phyloP scores from a whole-genome alignment of 805 yeast species.

The Cyberlindnera mrakii region DNA sequence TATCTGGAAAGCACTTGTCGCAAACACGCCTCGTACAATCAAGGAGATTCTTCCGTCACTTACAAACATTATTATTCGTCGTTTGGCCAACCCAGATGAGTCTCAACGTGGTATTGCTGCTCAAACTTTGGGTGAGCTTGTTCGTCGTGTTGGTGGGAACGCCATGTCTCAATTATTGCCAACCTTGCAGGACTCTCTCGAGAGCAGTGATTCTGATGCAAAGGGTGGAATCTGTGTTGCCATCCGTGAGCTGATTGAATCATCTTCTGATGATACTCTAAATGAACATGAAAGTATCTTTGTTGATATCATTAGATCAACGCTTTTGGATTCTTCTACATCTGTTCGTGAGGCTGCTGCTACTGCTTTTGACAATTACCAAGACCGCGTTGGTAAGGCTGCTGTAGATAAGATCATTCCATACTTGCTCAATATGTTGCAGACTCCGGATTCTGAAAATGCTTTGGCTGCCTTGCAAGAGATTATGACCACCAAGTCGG shows the following conservation, averaged over 20 bases:
- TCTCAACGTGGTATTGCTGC: constrained; percentile 85
- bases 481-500: constrained; percentile 85
- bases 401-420: constrained; percentile 91
- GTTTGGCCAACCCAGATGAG: constrained; percentile 78
- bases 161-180: constrained; percentile 84
- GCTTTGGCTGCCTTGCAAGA: constrained; percentile 88
- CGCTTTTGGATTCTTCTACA: constrained; percentile 68
- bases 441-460: constrained; percentile 53
- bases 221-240: constrained; percentile 98
- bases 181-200: constrained; percentile 62
- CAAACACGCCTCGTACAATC: constrained; percentile 91
- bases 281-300: constrained; percentile 60
- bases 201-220: constrained; percentile 65
- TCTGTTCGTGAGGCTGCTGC: constrained; percentile 90
- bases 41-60: constrained; percentile 86
- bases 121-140: constrained; percentile 88
- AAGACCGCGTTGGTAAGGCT: constrained; percentile 70
- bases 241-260: constrained; percentile 72
- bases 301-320: constrained; percentile 68
- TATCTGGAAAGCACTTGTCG: constrained; percentile 94
- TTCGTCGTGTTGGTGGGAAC: constrained; percentile 85
- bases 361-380: constrained; percentile 80
- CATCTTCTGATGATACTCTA: constrained; percentile 59
- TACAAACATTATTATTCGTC: constrained; percentile 70
- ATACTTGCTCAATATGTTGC: constrained; percentile 64